Evolutionary conservation across 495 filamentous ascomycete genomes (phyloP).

Genomic region (Talaromyces wortmannii): DNA sequence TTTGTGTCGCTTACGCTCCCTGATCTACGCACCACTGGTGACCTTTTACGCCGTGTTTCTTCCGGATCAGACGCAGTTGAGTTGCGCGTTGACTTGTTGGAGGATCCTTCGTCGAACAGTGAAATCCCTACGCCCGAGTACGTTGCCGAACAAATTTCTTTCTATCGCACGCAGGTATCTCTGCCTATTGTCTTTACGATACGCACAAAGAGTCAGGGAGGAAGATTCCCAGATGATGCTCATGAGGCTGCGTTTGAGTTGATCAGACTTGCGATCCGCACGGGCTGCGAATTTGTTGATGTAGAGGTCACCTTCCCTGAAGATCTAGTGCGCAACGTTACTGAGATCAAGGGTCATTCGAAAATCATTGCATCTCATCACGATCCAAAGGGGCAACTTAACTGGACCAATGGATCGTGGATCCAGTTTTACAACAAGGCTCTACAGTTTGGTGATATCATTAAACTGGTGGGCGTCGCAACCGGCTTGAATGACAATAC

Average conservation of each 20-base stretch:
- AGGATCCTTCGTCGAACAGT: constrained; percentile 56
- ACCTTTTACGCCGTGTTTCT: constrained; percentile 62
- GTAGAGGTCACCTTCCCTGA: constrained; percentile 86
- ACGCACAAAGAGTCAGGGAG: constrained; percentile 78
- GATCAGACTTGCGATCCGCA: constrained; percentile 70
- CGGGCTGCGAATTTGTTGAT: constrained; percentile 88
- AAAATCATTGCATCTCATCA: constrained; percentile 94
- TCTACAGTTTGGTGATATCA: constrained; percentile 78
- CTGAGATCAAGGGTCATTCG: constrained; percentile 60
- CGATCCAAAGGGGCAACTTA: constrained; percentile 70
- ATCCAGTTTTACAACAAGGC: constrained; percentile 80
- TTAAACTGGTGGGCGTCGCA: constrained; percentile 90
- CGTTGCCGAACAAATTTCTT: constrained; percentile 72
- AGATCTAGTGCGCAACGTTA: constrained; percentile 57
- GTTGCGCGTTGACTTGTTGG: constrained; percentile 83
- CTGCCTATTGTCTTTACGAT: constrained; percentile 92
- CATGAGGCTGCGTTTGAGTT: constrained; percentile 62
- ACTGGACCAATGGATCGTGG: constrained; percentile 88
- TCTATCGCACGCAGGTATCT: constrained; percentile 66
- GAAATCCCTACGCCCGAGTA: constrained; percentile 64
- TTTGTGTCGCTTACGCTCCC: constrained; percentile 89
- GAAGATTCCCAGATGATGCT: constrained; percentile 76
- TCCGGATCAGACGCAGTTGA: constrained; percentile 93
- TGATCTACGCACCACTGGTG: constrained; percentile 53
- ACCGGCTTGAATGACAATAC: constrained; percentile 77